Evolutionary conservation across 2,329 filamentous ascomycete species (phyloP).

Genomic region (Paramyrothecium roridum): DNA sequence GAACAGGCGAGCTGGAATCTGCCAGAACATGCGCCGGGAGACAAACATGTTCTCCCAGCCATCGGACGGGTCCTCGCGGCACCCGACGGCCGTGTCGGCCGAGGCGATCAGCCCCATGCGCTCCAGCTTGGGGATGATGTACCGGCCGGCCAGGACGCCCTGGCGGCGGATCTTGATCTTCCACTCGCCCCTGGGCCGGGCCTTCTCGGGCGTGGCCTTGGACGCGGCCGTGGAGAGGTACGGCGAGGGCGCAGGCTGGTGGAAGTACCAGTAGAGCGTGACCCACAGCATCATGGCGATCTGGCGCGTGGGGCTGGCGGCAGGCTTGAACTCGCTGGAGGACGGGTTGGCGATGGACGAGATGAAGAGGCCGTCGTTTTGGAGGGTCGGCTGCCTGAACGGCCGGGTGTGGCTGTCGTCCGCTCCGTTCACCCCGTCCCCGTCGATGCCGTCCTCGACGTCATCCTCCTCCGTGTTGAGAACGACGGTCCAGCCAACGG

Average conservation of each 20-base stretch:
- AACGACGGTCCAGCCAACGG: constrained; percentile 86
- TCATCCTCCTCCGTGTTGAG: constrained; percentile 63
- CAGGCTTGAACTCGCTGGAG: constrained; percentile 73
- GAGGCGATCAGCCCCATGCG: constrained; percentile 83
- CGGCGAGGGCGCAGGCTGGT: constrained; percentile 71
- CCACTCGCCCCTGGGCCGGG: constrained; percentile 83
- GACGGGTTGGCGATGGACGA: constrained; percentile 86
- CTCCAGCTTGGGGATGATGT: constrained; percentile 86
- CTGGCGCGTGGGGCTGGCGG: constrained; percentile 78
- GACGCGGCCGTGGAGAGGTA: constrained; percentile 62
- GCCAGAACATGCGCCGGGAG: constrained; percentile 82
- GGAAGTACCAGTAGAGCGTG: constrained; percentile 96
- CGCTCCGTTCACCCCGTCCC: constrained; percentile 24
- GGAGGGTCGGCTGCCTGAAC: constrained; percentile 71
- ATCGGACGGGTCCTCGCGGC: constrained; percentile 56
- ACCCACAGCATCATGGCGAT: constrained; percentile 97
- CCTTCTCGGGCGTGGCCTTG: constrained; percentile 61
- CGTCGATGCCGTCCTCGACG: constrained; percentile 20
- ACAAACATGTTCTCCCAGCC: constrained; percentile 82
- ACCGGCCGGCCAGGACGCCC: constrained; percentile 81
- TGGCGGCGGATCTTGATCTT: constrained; percentile 78
- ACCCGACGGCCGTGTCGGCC: constrained; percentile 72
- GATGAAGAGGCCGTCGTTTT: constrained; percentile 81
- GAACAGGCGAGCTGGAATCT: constrained; percentile 81
- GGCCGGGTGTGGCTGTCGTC: constrained; percentile 16